A percentile compares a stretch with the other conserved stretches of the same genome.
These are phyloP conservation scores for Scalesia atractyloides DNA, from an alignment of 129 eudicot genomes.

Conservation along the genomic window DNA sequence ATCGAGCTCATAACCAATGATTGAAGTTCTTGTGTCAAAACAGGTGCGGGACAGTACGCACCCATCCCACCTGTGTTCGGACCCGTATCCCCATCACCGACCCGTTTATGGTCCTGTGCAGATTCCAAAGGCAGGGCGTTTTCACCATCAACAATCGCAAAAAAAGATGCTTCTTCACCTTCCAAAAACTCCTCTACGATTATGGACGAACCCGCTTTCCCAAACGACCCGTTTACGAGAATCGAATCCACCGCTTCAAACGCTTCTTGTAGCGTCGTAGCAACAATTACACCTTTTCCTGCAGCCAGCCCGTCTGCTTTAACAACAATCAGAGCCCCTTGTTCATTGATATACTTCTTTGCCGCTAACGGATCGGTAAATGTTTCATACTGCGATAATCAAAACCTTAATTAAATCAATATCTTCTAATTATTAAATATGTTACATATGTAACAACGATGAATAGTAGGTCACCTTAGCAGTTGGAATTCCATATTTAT, in stretches of 20 bases:
- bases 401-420: no score
- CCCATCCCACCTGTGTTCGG: slow-evolving; percentile 99
- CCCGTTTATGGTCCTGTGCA: slow-evolving; percentile 98
- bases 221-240: slow-evolving; percentile 58
- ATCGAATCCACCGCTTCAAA: slow-evolving; percentile 84
- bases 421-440: no score
- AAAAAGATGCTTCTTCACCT: slow-evolving; percentile 94
- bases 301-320: slow-evolving; percentile 94
- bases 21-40: slow-evolving; percentile 76
- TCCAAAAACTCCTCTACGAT: slow-evolving; percentile 81
- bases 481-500: slow-evolving; percentile 86
- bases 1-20: slow-evolving; percentile 78
- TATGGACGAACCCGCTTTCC: slow-evolving; percentile 38
- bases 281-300: slow-evolving; percentile 93
- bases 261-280: slow-evolving; percentile 75
- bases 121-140: slow-evolving; percentile 85
- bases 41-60: slow-evolving; percentile 93
- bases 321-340: slow-evolving; percentile 84
- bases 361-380: slow-evolving; percentile 75
- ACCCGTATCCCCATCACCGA: slow-evolving; percentile 92
- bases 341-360: slow-evolving; percentile 65
- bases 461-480: slow-evolving; percentile 56
- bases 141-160: slow-evolving; percentile 92
- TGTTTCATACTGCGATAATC: slow-evolving; percentile 59
- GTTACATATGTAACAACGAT: background rate